phyloP scores from a whole-genome alignment of 2,329 filamentous ascomycete genomes.

The Dryadomyces quercus-mongolicae region DNA sequence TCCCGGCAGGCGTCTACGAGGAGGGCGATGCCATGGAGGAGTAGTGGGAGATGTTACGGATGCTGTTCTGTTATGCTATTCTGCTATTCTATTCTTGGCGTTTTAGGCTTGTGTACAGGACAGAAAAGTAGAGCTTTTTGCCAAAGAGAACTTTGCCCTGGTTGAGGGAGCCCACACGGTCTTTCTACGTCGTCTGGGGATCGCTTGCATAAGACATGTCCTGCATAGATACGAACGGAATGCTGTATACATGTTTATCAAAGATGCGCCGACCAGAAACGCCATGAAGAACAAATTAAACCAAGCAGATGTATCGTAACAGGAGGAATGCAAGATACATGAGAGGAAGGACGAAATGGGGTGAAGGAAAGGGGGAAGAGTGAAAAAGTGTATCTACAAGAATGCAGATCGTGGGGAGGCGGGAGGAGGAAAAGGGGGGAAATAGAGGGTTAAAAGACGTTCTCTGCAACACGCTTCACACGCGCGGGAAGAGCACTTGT shows the following conservation, averaged over 20 bases:
- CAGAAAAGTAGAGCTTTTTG: too few relatives aligned
- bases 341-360: background rate
- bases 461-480: too few relatives aligned
- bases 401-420: background rate
- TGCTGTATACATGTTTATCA: background rate
- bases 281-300: background rate
- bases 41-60: constrained; percentile 17
- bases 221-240: background rate
- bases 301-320: background rate
- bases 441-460: too few relatives aligned
- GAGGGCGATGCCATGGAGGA: constrained; percentile 51
- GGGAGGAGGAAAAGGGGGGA: background rate
- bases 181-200: background rate
- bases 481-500: too few relatives aligned
- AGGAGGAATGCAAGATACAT: background rate
- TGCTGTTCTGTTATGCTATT: background rate
- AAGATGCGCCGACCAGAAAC: background rate
- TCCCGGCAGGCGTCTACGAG: constrained; percentile 58
- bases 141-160: too few relatives aligned
- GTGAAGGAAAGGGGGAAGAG: background rate
- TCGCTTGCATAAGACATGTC: too few relatives aligned
- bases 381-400: background rate
- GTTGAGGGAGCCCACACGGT: too few relatives aligned
- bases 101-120: background rate
- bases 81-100: background rate